Evolutionary conservation across 768 basidiomycete genomes (phyloP).

Genomic region (Suillus discolor): DNA sequence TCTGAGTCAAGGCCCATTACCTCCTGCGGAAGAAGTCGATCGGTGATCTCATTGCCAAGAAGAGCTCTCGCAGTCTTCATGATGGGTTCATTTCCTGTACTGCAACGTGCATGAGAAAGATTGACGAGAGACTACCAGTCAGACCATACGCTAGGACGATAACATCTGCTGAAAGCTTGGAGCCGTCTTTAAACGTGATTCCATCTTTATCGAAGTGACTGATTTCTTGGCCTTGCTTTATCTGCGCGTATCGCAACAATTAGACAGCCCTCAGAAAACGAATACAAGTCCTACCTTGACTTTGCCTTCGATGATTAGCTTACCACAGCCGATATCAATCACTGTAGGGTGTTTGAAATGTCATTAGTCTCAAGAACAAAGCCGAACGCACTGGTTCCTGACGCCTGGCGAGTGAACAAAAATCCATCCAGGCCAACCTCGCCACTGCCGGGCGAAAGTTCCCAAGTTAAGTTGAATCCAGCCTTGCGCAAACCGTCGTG

Average conservation of each 20-base stretch:
- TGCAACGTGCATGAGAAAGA: neutral
- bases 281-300: neutral
- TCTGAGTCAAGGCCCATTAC: neutral
- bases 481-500: conserved; percentile 3
- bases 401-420: neutral
- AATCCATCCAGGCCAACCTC: neutral
- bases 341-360: neutral
- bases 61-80: neutral
- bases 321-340: conserved; percentile 16
- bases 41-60: neutral
- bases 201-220: conserved; percentile 43
- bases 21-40: neutral
- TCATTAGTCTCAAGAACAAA: neutral
- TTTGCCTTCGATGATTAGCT: neutral
- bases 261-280: neutral
- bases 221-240: conserved; percentile 37
- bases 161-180: conserved; percentile 43
- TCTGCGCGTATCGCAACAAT: conserved; percentile 16
- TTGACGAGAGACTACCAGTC: neutral
- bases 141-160: conserved; percentile 52
- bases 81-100: conserved; percentile 1
- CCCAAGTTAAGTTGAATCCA: conserved; percentile 5
- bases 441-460: neutral
- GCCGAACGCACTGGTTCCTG: neutral
- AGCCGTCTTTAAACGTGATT: conserved; percentile 41